Base-by-base conservation (phyloP, 1,139 yeast species). In the Candida sp. region DNA sequence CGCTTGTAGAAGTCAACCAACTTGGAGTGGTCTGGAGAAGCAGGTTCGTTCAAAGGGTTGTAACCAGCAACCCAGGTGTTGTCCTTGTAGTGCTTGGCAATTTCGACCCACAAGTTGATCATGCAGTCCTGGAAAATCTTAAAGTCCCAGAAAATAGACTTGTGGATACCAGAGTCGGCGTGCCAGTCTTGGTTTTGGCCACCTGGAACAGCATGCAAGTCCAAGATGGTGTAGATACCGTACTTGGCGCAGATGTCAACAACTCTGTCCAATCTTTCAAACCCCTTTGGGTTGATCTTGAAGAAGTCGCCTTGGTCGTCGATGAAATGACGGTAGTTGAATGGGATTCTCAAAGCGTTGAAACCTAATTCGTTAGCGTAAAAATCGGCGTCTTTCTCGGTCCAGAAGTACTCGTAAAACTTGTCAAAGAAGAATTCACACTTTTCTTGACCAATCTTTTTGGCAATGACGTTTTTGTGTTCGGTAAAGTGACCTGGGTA, bases 181-280 rank as follows among this genome's bases (percentile, higher is more conserved):
- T 77, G 82, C 82, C 81, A 77, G 59, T 75, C 81, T 60, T 77
- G 81, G 58, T 75, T 76, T 59, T 77, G 81, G 22, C 81, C 81
- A 27, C 81, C 81, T 8, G 81, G 81, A 27, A 66, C 69, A 8
- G 81, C 68, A 55, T 77, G 81, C 42, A 77, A 69, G 54, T 77
- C 82, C 47, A 77, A 68, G 49, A 77, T 68, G 38, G 78, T 73
- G 57, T 77, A 77, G 48, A 77, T 71, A 4, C 73, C 72, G 48
- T 70, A 62, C 42, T 65, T 63, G 38, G 78, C 58, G 58, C 81
- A 77, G 40, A 69, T 61, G 49, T 77, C 68, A 37, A 77, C 68
- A 43, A 76, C 61, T 17, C 67, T 63, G 56, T 77, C 80, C 52
- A 77, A 62, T 49, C 70, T 64, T 54, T 69, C 68, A 55, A 77